Evolutionary conservation across 2,329 filamentous ascomycete genomes (phyloP), one percentile per base, ranked within the genome.

Genomic region (Aspergillus alliaceus): DNA sequence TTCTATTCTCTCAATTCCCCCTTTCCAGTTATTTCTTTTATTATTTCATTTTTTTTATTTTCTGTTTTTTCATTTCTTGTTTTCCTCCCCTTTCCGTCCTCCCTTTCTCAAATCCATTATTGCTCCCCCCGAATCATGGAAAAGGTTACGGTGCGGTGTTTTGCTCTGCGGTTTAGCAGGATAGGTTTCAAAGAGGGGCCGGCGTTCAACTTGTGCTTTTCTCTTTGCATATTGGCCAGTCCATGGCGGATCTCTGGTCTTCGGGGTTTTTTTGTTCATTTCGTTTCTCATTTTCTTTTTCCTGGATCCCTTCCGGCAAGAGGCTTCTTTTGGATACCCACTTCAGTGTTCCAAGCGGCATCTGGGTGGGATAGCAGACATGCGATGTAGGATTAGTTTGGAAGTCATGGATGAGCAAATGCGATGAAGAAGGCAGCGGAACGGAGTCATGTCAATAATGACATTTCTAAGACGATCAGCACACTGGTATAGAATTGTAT

Each of bases 101-200:
- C n/a, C n/a, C n/a, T n/a, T n/a, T n/a, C n/a, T n/a, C 44, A 25
- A 46, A 27, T 53, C 44, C 47, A 27, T 47, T 53, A 56, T 51
- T 54, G 56, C 40, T 56, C 58, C 53, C 58, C 47, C 49, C 56
- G 47, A 56, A 58, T 59, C 55, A 59, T 57, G 66, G 69, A 66
- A 65, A 56, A 64, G 67, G 65, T 69, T 66, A 70, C 66, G 70
- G 69, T 70, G 70, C 61, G 70, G 72, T 73, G 69, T 72, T 73
- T 64, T 66, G 57, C 58, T 59, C 61, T 64, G 59, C 62, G 62
- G 62, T 69, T 72, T 69, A 68, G 66, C 66, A 65, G 70, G 69
- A 63, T 62, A 64, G 62, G 65, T 57, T 64, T 61, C 60, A 60
- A 46, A 60, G 59, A 66, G 61, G 66, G 64, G 63, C 60, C 58